A percentile compares a stretch with the other conserved stretches of the same genome.
Evolutionary conservation across 257 asterid species (phyloP).

Genomic region (Rubia yunnanensis): DNA sequence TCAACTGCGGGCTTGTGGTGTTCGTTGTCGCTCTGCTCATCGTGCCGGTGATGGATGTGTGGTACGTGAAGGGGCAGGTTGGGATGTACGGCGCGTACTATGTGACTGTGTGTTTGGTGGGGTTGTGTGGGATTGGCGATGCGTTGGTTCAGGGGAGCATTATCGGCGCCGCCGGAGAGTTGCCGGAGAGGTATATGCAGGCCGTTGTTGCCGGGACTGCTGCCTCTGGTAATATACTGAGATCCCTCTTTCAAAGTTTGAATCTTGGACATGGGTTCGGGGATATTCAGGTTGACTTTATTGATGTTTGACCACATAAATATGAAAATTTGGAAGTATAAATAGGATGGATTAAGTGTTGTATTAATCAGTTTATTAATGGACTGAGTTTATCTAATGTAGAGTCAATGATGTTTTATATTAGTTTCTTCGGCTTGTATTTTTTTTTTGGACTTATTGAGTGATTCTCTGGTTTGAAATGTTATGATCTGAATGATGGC

Average conservation of each 20-base stretch:
- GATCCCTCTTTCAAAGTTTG: not conserved
- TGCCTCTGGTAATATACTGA: constrained; percentile 53
- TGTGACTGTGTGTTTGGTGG: constrained; percentile 46
- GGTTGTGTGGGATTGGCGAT: constrained; percentile 72
- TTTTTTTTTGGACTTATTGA: not conserved
- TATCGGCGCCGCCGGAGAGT: constrained; percentile 82
- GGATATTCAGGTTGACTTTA: not conserved
- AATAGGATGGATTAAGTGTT: too few relatives aligned
- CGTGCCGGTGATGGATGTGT: constrained; percentile 71
- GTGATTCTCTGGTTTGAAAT: not conserved
- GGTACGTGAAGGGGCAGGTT: constrained; percentile 60
- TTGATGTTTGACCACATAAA: not conserved
- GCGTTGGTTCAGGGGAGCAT: constrained; percentile 89
- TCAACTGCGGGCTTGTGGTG: constrained; percentile 53
- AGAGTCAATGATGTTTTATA: not conserved
- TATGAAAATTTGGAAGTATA: not conserved
- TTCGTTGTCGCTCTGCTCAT: constrained; percentile 47
- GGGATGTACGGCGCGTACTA: constrained; percentile 63
- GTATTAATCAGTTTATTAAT: not conserved
- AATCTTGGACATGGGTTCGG: not conserved
- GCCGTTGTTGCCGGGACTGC: constrained; percentile 94
- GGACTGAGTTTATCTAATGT: not conserved
- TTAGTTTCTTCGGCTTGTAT: not conserved
- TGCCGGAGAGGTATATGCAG: constrained; percentile 93
- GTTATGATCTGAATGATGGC: not conserved